These are phyloP conservation scores for Lanmaoa rubissima DNA, from an alignment of 768 basidiomycete species.

Conservation along the genomic window DNA sequence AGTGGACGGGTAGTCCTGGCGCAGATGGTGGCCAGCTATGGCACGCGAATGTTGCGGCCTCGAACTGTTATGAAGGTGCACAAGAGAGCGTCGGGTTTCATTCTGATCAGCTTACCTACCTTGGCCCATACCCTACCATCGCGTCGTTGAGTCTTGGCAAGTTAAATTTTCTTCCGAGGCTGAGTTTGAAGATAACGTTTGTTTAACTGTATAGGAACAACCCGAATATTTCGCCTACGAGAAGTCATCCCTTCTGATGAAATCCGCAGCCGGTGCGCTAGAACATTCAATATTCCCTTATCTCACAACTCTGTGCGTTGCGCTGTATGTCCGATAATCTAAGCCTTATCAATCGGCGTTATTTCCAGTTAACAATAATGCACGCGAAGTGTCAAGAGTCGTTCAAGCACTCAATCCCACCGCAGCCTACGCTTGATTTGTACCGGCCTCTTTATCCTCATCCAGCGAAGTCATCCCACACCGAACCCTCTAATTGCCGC, in stretches of 20 bases:
- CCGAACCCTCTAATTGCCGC: constrained; percentile 58
- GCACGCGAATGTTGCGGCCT: constrained; percentile 83
- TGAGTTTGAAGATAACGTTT: background rate
- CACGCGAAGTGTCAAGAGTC: constrained; percentile 80
- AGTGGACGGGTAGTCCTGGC: constrained; percentile 51
- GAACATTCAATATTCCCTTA: constrained; percentile 76
- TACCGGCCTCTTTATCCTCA: constrained; percentile 59
- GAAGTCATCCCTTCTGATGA: constrained; percentile 74
- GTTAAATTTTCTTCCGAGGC: constrained; percentile 8
- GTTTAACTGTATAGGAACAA: constrained; percentile 48
- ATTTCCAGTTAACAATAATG: constrained; percentile 73
- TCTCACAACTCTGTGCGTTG: constrained; percentile 71
- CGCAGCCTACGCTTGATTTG: constrained; percentile 67
- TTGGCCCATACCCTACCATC: constrained; percentile 84
- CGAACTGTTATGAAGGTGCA: constrained; percentile 81
- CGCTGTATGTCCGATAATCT: background rate
- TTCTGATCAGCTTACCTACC: constrained; percentile 76
- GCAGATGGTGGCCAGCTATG: constrained; percentile 39
- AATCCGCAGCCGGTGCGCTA: constrained; percentile 51
- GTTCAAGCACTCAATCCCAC: constrained; percentile 79
- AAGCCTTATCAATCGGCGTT: background rate
- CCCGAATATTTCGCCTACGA: constrained; percentile 67
- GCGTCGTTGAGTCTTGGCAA: constrained; percentile 79
- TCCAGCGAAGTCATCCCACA: constrained; percentile 17
- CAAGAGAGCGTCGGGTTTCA: constrained; percentile 82